Base-by-base conservation (phyloP, 768 basidiomycete species). In the Kwoniella mangroviensis region DNA sequence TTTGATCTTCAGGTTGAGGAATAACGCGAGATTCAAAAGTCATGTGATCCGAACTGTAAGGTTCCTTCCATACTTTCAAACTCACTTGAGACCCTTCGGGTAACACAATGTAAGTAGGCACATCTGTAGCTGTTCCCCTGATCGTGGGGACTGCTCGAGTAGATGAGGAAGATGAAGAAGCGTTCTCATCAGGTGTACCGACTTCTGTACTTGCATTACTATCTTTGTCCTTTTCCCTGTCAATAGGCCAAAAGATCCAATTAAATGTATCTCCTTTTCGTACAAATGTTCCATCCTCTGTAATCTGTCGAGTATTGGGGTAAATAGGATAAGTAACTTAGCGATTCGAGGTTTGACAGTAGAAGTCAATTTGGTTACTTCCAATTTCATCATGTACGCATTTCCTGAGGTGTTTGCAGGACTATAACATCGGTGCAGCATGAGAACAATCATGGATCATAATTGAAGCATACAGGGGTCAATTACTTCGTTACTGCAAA, bases 1-100 rank as follows among this genome's bases (percentile, higher is more conserved):
- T 19, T 15, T 13, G 45, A 13, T 17, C 45, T 15, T 49, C 13
- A 49, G 45, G 45, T 4, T 49, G 45, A 19, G 45, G 45, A 15
- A 49, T 19, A 13, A 15, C 45, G 45, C 13, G 19, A 15, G 45
- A 19, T 49, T 15, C 45, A 19, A 49, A 49, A 49, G 5, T 49
- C 12, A 49, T 49, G 15, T 49, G 45, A 49, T 49, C 45, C 3
- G 13, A 13, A 3, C 5, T 9, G 10, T 4, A 11, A 28, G 56
- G 56, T 26, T 57, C 56, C 11, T 13, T 17, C 56, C 56, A 57
- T 13, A 57, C 56, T 57, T 26, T 19, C 56, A 57, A 34, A 57
- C 2, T 15, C 9, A 57, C 19, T 13, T 26, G 13, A 10, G 56
- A 57, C 7, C 26, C 56, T 5, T 57, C 26, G 12, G 56, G 24